Conservation (phyloP, 768 basidiomycete species). For the Fibroporia radiculosa region DNA sequence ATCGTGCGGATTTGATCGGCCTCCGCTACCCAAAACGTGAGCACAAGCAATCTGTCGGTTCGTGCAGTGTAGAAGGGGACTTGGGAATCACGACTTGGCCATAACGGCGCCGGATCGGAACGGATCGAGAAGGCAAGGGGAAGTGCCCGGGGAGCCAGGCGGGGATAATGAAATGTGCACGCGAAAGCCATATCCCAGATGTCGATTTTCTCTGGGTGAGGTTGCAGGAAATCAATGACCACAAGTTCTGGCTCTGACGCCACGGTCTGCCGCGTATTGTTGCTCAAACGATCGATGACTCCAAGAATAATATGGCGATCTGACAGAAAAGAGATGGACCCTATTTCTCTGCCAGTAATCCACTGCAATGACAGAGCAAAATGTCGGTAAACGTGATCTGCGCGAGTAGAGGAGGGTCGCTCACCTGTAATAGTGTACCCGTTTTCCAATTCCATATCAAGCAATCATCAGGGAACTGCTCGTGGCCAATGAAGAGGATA, state of each 20-base stretch:
- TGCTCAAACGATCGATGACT: neutral
- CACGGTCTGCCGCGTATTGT: neutral
- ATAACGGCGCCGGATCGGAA: conserved; percentile 45
- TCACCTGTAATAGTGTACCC: conserved; percentile 41
- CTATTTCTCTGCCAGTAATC: conserved; percentile 7
- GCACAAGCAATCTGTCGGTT: conserved; percentile 37
- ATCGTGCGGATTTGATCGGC: conserved; percentile 21
- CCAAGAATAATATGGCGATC: conserved; percentile 19
- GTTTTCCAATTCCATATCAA: conserved; percentile 65
- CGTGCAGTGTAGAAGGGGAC: conserved; percentile 42
- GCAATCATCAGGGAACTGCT: conserved; percentile 33
- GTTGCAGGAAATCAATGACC: conserved; percentile 37
- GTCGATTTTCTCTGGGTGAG: conserved; percentile 21
- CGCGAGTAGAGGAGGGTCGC: neutral
- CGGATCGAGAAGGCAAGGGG: conserved; percentile 35
- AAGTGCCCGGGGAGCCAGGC: conserved; percentile 20
- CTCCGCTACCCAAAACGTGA: conserved; percentile 34
- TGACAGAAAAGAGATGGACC: conserved; percentile 21
- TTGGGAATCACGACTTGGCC: conserved; percentile 27
- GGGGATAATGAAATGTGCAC: conserved; percentile 37
- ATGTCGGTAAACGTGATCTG: neutral
- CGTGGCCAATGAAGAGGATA: conserved; percentile 34
- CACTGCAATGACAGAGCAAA: conserved; percentile 6
- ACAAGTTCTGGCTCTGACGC: conserved; percentile 20
- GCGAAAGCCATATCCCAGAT: conserved; percentile 26